Evolutionary conservation across 495 filamentous ascomycete genomes (phyloP), one percentile per base, ranked within the genome.

Genomic region (Aspergillus bertholletiae): DNA sequence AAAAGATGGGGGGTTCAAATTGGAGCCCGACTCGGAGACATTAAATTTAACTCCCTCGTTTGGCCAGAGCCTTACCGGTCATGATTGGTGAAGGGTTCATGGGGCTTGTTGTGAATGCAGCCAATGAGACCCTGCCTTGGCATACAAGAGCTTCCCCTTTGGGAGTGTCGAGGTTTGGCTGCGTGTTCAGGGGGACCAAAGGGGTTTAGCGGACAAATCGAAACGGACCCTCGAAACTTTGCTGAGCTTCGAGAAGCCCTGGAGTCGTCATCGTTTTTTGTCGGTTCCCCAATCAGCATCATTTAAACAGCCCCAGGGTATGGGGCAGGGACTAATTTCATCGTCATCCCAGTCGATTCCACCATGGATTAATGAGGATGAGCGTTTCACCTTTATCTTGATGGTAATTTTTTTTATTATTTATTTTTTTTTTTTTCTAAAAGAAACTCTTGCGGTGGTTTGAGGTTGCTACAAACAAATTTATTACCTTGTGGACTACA

Each of bases 241-340:
- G 59, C 52, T 53, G 51, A 45, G 50, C 60, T 62, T 63, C 60
- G 32, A 43, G 60, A 63, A 63, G 60, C 40, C 50, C 51, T 34
- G 51, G 44, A 51, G 50, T 63, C 60, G 60, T 63, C 56, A 63
- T 55, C 60, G 21, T 46, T 47, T 23, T 44, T 17, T 39, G n/a
- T 48, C 40, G 52, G 52, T 47, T 32, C 30, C 9, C 30, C 30
- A 32, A 32, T 32, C 30, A 32, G 3, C n/a, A n/a, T n/a, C 3
- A 5, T 11, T 7, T 32, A 27, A n/a, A n/a, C 39, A 27, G 44
- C 40, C 22, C 28, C 6, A 30, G 53, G 53, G 46, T 2, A 35
- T 56, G 54, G 54, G 49, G 49, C 37, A 44, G 49, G 49, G 23
- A 27, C 52, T 23, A 46, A 49, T 18, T 24, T 51, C 51, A 46